A percentile compares a stretch with the other conserved stretches of the same genome.
Conservation (phyloP, 2,329 filamentous ascomycete genomes). For the Fusarium udum region DNA sequence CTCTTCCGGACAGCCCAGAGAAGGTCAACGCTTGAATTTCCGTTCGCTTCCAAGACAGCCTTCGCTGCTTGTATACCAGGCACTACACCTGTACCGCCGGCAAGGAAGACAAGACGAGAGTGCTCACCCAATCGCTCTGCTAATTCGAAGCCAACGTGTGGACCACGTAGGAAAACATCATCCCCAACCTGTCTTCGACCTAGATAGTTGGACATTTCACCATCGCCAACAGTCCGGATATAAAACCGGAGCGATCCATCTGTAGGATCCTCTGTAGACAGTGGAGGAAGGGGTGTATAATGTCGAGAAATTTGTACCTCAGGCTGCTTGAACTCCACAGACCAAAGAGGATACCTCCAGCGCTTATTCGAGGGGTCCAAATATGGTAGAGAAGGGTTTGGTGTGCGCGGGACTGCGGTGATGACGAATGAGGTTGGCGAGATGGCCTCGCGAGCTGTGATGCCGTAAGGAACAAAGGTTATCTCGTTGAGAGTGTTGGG, state of each 20-base stretch:
- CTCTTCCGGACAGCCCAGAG: constrained; percentile 81
- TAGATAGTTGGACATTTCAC: constrained; percentile 88
- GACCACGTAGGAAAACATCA: constrained; percentile 79
- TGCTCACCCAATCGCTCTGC: constrained; percentile 43
- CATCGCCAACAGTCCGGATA: constrained; percentile 79
- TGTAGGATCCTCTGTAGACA: constrained; percentile 41
- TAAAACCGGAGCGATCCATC: constrained; percentile 71
- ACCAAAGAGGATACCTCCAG: constrained; percentile 74
- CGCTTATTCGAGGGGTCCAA: constrained; percentile 24
- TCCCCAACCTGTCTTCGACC: constrained; percentile 70
- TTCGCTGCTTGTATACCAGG: constrained; percentile 84
- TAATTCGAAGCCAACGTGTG: constrained; percentile 73
- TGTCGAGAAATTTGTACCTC: constrained; percentile 90
- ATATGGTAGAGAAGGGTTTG: constrained; percentile 43
- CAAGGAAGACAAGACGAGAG: constrained; percentile 78
- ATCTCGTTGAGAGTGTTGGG: constrained; percentile 61
- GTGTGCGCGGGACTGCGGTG: constrained; percentile 61
- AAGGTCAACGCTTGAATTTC: constrained; percentile 65
- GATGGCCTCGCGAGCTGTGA: constrained; percentile 68
- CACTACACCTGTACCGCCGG: constrained; percentile 91
- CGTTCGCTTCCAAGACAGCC: constrained; percentile 60
- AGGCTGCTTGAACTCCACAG: constrained; percentile 93
- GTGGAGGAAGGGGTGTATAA: constrained; percentile 85
- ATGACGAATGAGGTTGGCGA: constrained; percentile 76
- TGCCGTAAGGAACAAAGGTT: constrained; percentile 72